Evolutionary conservation across 495 filamentous ascomycete species (phyloP), one percentile per base, ranked within the genome.

Genomic region (Cairneyella variabilis): DNA sequence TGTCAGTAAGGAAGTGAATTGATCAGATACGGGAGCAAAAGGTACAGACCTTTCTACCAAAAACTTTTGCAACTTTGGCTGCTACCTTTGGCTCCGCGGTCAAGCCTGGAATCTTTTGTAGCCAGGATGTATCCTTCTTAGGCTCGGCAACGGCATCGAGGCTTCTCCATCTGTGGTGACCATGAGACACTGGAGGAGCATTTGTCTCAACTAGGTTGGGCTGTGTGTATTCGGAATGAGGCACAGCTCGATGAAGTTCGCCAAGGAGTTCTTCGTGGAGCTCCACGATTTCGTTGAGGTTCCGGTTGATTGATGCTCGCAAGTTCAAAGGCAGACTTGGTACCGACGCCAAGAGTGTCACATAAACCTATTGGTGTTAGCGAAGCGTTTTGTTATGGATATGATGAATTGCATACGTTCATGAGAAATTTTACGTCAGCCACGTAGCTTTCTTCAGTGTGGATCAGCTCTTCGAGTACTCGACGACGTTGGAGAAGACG

Each of bases 401-500:
- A 5, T 28, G 47, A 49, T 34, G 22, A 59, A 32, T 45, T 20
- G 53, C 77, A 61, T 71, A 95, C 93, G 64, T 91, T 89, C 60
- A 86, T 82, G 51, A 98, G 73, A 45, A 91, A 86, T 60, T 88
- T 89, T 47, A 97, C 67, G 56, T 95, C 92, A 16, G 80, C 82
- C 50, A 97, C 80, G 69, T 97, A 97, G 58, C 88, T 84, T 62
- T 91, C 86, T 67, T 97, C 93, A 0, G 90, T 92, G 38, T 67
- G 77, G 47, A 96, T 76, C 17, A 98, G 70, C 66, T 98, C 93
- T 58, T 89, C 87, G 36, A 97, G 64, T 17, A 91, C 83, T 51
- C 81, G 80, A 9, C 88, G 83, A 46, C 93, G 78, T 59, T 90
- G 85, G 36, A 85, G 61, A 11, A 90, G 77, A 20, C 93, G 77